These are phyloP conservation scores for Diaporthe longicolla DNA, from an alignment of 2,329 filamentous ascomycete genomes.

Conservation along the genomic window DNA sequence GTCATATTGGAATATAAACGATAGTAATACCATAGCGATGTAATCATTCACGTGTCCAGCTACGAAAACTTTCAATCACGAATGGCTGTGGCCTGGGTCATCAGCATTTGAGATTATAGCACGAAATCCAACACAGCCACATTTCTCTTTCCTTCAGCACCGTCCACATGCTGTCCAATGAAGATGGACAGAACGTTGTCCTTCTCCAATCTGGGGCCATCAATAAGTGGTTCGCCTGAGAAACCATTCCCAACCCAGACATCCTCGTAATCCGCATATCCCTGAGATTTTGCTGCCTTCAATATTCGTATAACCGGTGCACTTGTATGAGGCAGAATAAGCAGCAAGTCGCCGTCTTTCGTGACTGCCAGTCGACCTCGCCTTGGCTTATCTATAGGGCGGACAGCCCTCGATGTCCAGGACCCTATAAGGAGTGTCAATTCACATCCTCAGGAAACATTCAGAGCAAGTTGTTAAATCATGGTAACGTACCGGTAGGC, in stretches of 20 bases:
- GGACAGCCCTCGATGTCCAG: slow-evolving; percentile 53
- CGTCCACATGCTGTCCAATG: slow-evolving; percentile 45
- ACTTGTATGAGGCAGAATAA: slow-evolving; percentile 54
- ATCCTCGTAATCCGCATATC: slow-evolving; percentile 52
- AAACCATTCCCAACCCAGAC: slow-evolving; percentile 54
- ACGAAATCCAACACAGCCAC: slow-evolving; percentile 56
- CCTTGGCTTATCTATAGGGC: slow-evolving; percentile 50
- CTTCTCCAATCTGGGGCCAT: slow-evolving; percentile 53
- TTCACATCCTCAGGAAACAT: not conserved
- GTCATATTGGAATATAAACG: no score
- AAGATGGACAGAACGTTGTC: slow-evolving; percentile 56
- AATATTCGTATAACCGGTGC: slow-evolving; percentile 51
- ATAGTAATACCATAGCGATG: no score
- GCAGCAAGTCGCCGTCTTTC: slow-evolving; percentile 53
- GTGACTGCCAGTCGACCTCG: slow-evolving; percentile 55
- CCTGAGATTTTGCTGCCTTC: slow-evolving; percentile 48
- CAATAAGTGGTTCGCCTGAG: slow-evolving; percentile 57
- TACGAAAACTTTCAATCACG: not conserved
- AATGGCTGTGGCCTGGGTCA: no score
- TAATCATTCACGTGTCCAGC: not conserved
- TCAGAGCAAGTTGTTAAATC: not conserved
- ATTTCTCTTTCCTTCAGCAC: slow-evolving; percentile 43
- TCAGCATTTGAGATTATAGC: slow-evolving; percentile 41
- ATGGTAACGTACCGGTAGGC: slow-evolving; percentile 48
- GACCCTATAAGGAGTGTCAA: slow-evolving; percentile 45